A percentile compares a stretch with the other conserved stretches of the same genome.
Conservation (phyloP, 2,329 filamentous ascomycete genomes). For the Dichotomopilus funicola region DNA sequence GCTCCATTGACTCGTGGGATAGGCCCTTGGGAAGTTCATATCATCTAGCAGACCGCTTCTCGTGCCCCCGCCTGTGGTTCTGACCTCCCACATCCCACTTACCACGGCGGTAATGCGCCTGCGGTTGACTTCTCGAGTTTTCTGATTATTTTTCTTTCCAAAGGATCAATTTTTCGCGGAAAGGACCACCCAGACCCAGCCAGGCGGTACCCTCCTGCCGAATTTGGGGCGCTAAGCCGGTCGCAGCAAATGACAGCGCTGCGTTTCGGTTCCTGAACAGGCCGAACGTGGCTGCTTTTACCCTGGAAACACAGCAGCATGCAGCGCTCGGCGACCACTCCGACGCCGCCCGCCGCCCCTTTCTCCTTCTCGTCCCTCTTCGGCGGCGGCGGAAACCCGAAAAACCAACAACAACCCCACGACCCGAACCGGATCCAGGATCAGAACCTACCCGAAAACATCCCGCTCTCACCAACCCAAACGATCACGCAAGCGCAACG, state of each 20-base stretch:
- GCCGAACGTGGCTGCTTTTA: slow-evolving; percentile 1
- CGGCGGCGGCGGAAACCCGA: slow-evolving; percentile 15
- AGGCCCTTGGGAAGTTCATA: neutral
- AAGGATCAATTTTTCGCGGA: no score
- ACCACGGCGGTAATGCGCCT: no score
- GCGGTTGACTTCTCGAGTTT: no score
- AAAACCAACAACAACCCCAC: slow-evolving; percentile 18
- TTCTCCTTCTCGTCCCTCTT: slow-evolving; percentile 24
- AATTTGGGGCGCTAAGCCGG: slow-evolving; percentile 18
- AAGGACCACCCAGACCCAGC: neutral
- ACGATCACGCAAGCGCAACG: slow-evolving; percentile 25
- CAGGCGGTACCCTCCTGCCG: slow-evolving; percentile 14
- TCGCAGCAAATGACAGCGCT: slow-evolving; percentile 17
- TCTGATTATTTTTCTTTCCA: no score
- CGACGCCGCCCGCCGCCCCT: slow-evolving; percentile 23
- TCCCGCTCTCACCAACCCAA: slow-evolving; percentile 14
- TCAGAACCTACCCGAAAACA: slow-evolving; percentile 3
- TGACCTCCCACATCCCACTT: no score
- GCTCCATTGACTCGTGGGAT: neutral
- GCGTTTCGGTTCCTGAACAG: slow-evolving; percentile 10
- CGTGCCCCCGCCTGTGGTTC: no score
- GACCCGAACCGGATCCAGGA: neutral
- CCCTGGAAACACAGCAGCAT: slow-evolving; percentile 18
- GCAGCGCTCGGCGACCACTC: slow-evolving; percentile 22
- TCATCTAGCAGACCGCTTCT: no score